A percentile compares a stretch with the other conserved stretches of the same genome.
Evolutionary conservation across 2,329 filamentous ascomycete genomes (phyloP).

Genomic region (Periconia sp.): DNA sequence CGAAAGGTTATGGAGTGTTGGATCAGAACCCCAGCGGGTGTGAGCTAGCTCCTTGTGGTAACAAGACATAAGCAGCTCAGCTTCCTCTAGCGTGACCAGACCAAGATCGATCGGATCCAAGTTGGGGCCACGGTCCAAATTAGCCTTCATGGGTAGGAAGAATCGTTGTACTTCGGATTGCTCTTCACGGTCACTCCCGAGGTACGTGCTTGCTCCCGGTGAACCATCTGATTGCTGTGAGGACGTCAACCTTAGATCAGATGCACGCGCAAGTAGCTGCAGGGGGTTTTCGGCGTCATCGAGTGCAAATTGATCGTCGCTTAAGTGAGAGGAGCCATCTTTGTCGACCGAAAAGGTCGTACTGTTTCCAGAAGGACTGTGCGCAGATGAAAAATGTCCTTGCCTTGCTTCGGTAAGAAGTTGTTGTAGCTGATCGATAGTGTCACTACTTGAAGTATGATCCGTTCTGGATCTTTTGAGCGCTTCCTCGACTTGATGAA

Average conservation of each 20-base stretch:
- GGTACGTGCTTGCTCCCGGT: constrained; percentile 30
- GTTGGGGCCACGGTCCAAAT: constrained; percentile 67
- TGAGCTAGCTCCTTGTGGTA: constrained; percentile 70
- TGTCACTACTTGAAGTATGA: constrained; percentile 24
- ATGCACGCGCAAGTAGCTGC: constrained; percentile 74
- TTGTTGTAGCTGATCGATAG: constrained; percentile 51
- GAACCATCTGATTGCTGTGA: constrained; percentile 29
- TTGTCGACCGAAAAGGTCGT: constrained; percentile 21
- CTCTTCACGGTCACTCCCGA: constrained; percentile 44
- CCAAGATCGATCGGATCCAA: constrained; percentile 74
- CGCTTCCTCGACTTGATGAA: constrained; percentile 76
- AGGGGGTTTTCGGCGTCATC: constrained; percentile 79
- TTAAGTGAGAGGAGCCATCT: constrained; percentile 33
- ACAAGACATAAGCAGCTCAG: constrained; percentile 66
- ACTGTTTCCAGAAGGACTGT: constrained; percentile 29
- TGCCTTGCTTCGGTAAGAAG: constrained; percentile 58
- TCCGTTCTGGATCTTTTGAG: constrained; percentile 42
- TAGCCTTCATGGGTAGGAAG: constrained; percentile 69
- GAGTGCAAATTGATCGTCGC: constrained; percentile 59
- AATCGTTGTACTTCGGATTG: constrained; percentile 65
- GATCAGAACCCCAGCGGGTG: constrained; percentile 76
- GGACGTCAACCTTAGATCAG: constrained; percentile 67
- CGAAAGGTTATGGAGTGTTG: constrained; percentile 66
- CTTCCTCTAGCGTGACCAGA: constrained; percentile 70
- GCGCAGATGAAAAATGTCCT: constrained; percentile 7